Conservation (phyloP, 371 early-diverging fungal species). For the Saksenaea oblongispora region DNA sequence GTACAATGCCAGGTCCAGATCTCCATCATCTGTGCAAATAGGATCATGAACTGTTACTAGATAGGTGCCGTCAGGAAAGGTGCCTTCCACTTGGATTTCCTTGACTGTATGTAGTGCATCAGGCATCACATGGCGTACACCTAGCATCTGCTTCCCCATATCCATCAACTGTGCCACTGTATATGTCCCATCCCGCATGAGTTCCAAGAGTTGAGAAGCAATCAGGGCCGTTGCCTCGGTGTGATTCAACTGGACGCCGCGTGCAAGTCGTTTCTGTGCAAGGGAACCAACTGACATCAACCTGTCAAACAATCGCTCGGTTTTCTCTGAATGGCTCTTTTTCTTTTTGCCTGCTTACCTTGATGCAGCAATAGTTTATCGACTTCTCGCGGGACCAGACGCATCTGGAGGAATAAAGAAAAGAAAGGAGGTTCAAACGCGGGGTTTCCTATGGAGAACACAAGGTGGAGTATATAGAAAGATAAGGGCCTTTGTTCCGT, state of each 20-base stretch:
- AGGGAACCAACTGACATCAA: slow-evolving; percentile 65
- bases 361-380: slow-evolving; percentile 79
- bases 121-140: slow-evolving; percentile 80
- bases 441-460: neutral
- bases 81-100: slow-evolving; percentile 89
- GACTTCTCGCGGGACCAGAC: slow-evolving; percentile 78
- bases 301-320: neutral
- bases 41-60: slow-evolving; percentile 91
- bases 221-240: slow-evolving; percentile 86
- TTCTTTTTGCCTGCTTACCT: neutral
- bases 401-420: neutral
- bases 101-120: slow-evolving; percentile 68
- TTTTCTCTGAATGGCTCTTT: no score
- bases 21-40: slow-evolving; percentile 79
- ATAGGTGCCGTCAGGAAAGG: slow-evolving; percentile 90
- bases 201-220: slow-evolving; percentile 81
- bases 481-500: neutral
- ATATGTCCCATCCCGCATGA: slow-evolving; percentile 85
- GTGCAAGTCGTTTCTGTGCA: slow-evolving; percentile 87
- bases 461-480: neutral
- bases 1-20: slow-evolving; percentile 80
- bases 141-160: slow-evolving; percentile 84
- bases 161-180: slow-evolving; percentile 88
- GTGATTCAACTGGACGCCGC: slow-evolving; percentile 86
- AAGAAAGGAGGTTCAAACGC: neutral